Evolutionary conservation across 768 basidiomycete genomes (phyloP).

Genomic region (Suillus occidentalis): DNA sequence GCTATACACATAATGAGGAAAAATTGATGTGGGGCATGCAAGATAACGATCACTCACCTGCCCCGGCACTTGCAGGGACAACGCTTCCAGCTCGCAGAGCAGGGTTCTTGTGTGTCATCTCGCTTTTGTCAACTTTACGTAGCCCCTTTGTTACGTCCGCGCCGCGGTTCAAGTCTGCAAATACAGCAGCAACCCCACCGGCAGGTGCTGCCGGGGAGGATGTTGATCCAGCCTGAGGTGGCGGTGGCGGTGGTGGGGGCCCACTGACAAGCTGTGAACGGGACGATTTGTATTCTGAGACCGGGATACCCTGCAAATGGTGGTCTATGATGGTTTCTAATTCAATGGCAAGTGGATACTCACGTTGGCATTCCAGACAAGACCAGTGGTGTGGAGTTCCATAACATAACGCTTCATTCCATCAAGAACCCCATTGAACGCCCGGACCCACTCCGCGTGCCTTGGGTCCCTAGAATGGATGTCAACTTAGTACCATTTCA

Average conservation of each 20-base stretch:
- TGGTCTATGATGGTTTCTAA: background rate
- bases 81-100: constrained; percentile 58
- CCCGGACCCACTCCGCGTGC: constrained; percentile 86
- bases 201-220: constrained; percentile 42
- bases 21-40: constrained; percentile 20
- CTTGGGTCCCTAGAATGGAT: constrained; percentile 66
- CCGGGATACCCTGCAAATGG: constrained; percentile 49
- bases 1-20: constrained; percentile 20
- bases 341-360: constrained; percentile 15
- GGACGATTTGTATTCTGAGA: constrained; percentile 52
- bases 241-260: constrained; percentile 45
- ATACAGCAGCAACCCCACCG: constrained; percentile 75
- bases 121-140: constrained; percentile 91
- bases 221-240: constrained; percentile 45
- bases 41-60: constrained; percentile 31
- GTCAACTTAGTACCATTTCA: constrained; percentile 12
- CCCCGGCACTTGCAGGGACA: constrained; percentile 44
- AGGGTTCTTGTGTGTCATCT: constrained; percentile 99
- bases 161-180: constrained; percentile 88
- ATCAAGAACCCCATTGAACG: constrained; percentile 69
- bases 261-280: constrained; percentile 34
- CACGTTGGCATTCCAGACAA: constrained; percentile 87
- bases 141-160: constrained; percentile 87
- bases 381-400: constrained; percentile 82
- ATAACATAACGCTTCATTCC: constrained; percentile 79